phyloP scores from a whole-genome alignment of 2,329 filamentous ascomycete genomes.

The Claviceps paspali region DNA sequence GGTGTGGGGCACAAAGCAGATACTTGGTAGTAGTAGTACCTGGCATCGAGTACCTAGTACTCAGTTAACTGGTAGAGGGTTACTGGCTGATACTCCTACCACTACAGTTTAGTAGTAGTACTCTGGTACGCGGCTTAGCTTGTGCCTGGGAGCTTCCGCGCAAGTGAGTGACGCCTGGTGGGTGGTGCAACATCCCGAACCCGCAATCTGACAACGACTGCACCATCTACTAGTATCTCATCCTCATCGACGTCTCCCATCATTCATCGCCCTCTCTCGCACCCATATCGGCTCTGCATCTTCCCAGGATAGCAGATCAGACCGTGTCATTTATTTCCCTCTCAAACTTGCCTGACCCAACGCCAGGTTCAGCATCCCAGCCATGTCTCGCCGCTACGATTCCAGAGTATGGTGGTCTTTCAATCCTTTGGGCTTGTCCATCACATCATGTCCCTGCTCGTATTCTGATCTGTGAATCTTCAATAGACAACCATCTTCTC shows the following conservation, averaged over 20 bases:
- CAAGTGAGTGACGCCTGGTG: constrained; percentile 8
- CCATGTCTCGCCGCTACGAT: constrained; percentile 95
- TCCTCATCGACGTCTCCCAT: background rate
- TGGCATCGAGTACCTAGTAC: no score
- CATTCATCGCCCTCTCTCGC: background rate
- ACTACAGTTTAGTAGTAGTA: no score
- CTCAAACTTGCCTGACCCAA: background rate
- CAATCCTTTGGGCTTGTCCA: constrained; percentile 4
- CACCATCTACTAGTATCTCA: no score
- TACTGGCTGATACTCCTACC: no score
- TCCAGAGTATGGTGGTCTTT: constrained; percentile 56
- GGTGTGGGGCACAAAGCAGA: no score
- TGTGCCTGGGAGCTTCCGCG: constrained; percentile 10
- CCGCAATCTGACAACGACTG: background rate
- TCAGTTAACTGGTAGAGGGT: no score
- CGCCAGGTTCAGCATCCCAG: background rate
- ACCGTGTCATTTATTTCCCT: background rate
- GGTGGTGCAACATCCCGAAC: constrained; percentile 1
- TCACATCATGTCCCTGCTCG: background rate
- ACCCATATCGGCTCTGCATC: background rate
- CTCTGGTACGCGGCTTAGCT: constrained; percentile 10
- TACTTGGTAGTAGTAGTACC: no score
- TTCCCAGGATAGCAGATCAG: background rate
- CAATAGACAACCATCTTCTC: constrained; percentile 96
- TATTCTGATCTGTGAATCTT: background rate